Evolutionary conservation across 2,329 filamentous ascomycete species (phyloP), one percentile per base, ranked within the genome.

Genomic region (Dactylellina cionopaga): DNA sequence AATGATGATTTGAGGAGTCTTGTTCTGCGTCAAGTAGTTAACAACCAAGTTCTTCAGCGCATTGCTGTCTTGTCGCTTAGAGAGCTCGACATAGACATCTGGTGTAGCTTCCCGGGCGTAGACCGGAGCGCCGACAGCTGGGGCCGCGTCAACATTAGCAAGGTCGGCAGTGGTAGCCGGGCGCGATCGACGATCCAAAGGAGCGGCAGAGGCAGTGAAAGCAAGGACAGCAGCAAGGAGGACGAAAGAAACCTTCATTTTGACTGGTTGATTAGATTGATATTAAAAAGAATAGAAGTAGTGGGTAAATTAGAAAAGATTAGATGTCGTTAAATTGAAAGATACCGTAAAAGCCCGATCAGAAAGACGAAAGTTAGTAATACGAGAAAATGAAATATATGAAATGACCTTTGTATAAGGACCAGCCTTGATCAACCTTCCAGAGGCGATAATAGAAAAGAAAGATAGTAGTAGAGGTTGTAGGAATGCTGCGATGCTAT

Each of bases 391-490:
- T n/a, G 22, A 49, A 49, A 49, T 62, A 44, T 43, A 51, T 10
- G 17, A 19, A 63, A 46, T 63, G 41, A 63, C 9, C 25, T 52
- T 47, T 27, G 22, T 13, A 35, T 27, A 25, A 58, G 62, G 37
- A 58, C 62, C 62, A 58, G 62, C 62, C 62, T 66, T 49, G 17
- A 66, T 66, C 62, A 64, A 71, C 66, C 66, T 71, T 52, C 66
- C 66, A 71, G 66, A 71, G 66, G 66, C 44, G 55, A 63, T 63
- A 55, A 52, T 43, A 63, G 39, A 62, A 47, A 27, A 51, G 59
- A 47, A 55, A 17, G 41, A 41, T 41, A 43, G 27, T 51, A 10
- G 24, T 39, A 47, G 49, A 25, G 41, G 39, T 60, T 33, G 33
- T 58, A 15, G 33, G 47, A 54, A 54, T 24, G 37, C 33, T 51